These are phyloP conservation scores for Tuber indicum DNA, from an alignment of 495 filamentous ascomycete species.

Conservation along the genomic window DNA sequence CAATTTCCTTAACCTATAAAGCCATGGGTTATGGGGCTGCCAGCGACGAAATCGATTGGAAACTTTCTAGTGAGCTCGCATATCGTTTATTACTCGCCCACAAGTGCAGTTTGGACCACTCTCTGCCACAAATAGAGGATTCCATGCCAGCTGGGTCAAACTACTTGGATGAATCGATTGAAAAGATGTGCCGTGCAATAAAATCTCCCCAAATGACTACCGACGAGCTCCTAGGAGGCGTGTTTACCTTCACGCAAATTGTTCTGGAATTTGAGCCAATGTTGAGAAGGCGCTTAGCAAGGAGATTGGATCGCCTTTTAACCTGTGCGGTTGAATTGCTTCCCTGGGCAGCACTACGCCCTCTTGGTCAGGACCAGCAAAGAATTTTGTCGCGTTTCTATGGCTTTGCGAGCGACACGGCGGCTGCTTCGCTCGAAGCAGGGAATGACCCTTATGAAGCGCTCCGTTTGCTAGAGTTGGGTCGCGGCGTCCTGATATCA, in stretches of 20 bases:
- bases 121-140: neutral
- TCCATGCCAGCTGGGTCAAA: neutral
- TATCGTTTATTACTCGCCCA: neutral
- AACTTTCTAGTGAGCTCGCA: neutral
- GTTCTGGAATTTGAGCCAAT: neutral
- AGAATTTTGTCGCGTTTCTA: constrained; percentile 24
- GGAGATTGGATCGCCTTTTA: neutral
- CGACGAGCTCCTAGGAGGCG: neutral
- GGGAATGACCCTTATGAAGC: constrained; percentile 21
- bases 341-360: neutral
- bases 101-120: neutral
- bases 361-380: constrained; percentile 30
- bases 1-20: neutral
- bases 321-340: neutral
- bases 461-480: constrained; percentile 36
- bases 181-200: neutral
- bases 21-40: neutral
- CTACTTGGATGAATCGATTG: constrained; percentile 1
- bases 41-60: neutral
- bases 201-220: neutral
- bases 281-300: neutral
- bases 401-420: constrained; percentile 32
- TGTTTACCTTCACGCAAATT: neutral
- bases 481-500: constrained; percentile 39
- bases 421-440: constrained; percentile 31